Evolutionary conservation across 2,329 filamentous ascomycete genomes (phyloP), one percentile per base, ranked within the genome.

Genomic region (Bretziella fagacearum): DNA sequence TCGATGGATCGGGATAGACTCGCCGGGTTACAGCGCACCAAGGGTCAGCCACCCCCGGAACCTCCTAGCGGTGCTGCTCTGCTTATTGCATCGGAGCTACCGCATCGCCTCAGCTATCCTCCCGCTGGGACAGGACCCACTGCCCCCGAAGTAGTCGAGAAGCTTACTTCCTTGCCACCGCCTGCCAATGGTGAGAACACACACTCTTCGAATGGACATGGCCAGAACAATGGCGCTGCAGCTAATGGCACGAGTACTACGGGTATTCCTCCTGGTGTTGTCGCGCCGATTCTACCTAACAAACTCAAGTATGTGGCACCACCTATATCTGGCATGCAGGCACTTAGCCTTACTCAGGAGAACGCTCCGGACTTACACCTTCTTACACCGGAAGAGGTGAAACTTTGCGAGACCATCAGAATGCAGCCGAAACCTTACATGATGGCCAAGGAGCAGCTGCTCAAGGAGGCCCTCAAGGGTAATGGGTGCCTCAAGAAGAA

Each of bases 381-480:
- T 0, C 67, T 98, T 36, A 84, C 82, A 1, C 71, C 78, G 1
- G 85, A 93, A 53, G 91, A 98, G 61, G 68, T 76, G 3, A 84
- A 93, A 56, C 66, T 98, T 0, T 98, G 91, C 65, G 83, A 84
- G 55, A 72, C 81, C 33, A 72, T 93, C 11, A 76, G 86, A 35
- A 65, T 98, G 45, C 82, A 91, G 61, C 91, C 91, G 1, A 98
- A 98, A 65, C 84, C 91, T 1, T 98, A 95, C 60, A 64, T 95
- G 4, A 85, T 85, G 58, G 85, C 96, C 62, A 98, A 98, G 63
- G 86, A 95, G 60, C 79, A 83, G 52, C 69, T 96, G n/a, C 63
- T 96, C 45, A 84, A 84, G 56, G 89, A 96, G 59, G 84, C 89
- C 0, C 74, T 94, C 60, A 91, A 89, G 63, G 79, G 79, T 50